phyloP scores from a whole-genome alignment of 306 rosid genomes.

The Bauhinia variegata region DNA sequence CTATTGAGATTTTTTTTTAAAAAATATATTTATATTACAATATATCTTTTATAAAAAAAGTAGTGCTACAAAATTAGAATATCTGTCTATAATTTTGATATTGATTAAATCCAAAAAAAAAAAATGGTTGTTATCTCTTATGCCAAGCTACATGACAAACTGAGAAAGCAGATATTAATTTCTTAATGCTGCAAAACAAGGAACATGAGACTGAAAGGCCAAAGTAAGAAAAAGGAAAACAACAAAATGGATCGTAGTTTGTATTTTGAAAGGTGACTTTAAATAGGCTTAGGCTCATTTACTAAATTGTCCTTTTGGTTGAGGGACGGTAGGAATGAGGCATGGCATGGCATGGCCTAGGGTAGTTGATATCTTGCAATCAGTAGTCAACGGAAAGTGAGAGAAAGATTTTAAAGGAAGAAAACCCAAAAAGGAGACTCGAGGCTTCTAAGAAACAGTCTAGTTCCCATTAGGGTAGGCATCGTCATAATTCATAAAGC shows the following conservation, averaged over 20 bases:
- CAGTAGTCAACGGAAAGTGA: conserved; percentile 16
- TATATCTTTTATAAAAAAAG: no score
- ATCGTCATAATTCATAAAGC: no score
- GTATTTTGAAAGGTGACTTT: not conserved
- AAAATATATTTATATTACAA: no score
- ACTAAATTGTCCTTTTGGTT: not conserved
- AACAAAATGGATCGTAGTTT: not conserved
- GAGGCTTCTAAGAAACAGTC: conserved; percentile 4
- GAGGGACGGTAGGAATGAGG: not conserved
- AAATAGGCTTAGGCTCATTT: conserved; percentile 20
- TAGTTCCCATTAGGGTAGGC: conserved; percentile 5
- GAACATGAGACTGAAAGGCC: no score
- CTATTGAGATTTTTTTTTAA: no score
- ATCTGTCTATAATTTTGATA: no score
- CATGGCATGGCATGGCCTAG: not conserved
- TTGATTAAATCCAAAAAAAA: no score
- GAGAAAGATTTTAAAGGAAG: not conserved
- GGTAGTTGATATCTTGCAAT: conserved; percentile 26
- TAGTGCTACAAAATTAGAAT: no score
- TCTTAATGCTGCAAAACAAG: not conserved
- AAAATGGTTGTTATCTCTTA: no score
- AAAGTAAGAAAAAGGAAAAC: no score
- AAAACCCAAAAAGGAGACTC: not conserved
- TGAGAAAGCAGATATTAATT: not conserved
- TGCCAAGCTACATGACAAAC: no score